Base-by-base conservation (phyloP, 2,329 filamentous ascomycete species). In the Talaromyces amestolkiae region DNA sequence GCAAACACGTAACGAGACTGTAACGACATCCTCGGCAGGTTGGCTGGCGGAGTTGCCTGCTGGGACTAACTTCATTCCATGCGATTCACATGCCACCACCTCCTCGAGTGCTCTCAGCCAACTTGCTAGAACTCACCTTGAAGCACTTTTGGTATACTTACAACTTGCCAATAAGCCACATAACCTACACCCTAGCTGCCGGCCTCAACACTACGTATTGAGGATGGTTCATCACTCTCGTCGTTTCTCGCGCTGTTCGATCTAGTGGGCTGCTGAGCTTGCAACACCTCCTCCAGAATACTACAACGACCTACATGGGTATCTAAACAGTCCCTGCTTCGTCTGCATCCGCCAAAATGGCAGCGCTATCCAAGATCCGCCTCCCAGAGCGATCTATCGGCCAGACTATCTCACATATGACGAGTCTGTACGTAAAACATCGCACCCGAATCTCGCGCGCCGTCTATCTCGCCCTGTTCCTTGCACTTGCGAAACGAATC, bases 401-500 rank as follows among this genome's bases (percentile, higher is more conserved):
- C 72, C 82, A 83, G 74, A 78, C 90, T 71, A 78, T 93, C 74
- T 83, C 86, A 67, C 84, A 88, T 70, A 81, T 96, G 68, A 89
- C 89, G 2, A 78, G 83, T 60, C 84, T 92, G 58, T 97, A 97
- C 79, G 84, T 94, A 68, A 84, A 86, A 68, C 88, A 96, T 79
- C 91, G 93, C 71, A 92, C 88, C 60, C 87, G 87, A 70, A 93
- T 97, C 77, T 94, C 92, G 24, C 89, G 91, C 73, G 88, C 87
- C 69, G 87, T 96, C 71, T 96, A 96, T 82, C 82, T 96, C 68
- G 89, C 92, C 33, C 85, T 97, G 70, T 87, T 94, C 71, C 81
- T 94, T 70, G 88, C 92, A 58, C 87, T 97, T 67, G 84, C 89
- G 67, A 93, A 96, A 77, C 92, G 95, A 72, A 89, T 98, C 63